phyloP scores from a whole-genome alignment of 1,284 basidiomycete species.

The Lentinula novae-zelandiae region DNA sequence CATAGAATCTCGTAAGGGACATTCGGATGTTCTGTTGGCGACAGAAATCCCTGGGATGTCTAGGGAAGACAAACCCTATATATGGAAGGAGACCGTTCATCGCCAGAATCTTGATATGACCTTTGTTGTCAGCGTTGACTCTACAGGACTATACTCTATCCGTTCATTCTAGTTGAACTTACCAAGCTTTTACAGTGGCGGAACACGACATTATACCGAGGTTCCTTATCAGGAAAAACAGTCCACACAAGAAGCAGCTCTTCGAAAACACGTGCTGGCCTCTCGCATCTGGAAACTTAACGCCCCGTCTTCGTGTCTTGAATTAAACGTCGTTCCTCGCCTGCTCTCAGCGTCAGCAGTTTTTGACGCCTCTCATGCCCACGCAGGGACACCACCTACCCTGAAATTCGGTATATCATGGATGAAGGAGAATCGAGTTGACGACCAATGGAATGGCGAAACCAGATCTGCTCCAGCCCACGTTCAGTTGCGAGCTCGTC shows the following conservation, averaged over 20 bases:
- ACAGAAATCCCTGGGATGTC: conserved; percentile 6
- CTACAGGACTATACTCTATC: neutral
- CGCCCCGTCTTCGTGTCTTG: conserved; percentile 35
- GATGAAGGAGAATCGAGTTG: no score
- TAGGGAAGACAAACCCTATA: conserved; percentile 2
- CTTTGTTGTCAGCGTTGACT: neutral
- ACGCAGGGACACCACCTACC: no score
- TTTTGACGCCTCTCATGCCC: no score
- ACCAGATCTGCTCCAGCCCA: no score
- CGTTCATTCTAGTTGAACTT: neutral
- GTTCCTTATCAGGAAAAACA: neutral
- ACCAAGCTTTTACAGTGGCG: neutral
- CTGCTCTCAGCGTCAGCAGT: no score
- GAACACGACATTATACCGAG: neutral
- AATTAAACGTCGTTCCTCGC: no score
- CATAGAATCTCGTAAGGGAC: neutral
- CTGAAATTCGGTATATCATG: no score
- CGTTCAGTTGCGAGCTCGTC: no score
- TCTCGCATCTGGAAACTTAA: conserved; percentile 30
- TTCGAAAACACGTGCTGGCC: conserved; percentile 22
- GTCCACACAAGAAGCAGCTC: neutral
- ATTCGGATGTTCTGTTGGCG: neutral
- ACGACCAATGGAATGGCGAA: no score
- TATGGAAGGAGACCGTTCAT: neutral
- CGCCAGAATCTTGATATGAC: neutral